Evolutionary conservation across 2,329 filamentous ascomycete species (phyloP).

Genomic region (Cladorrhinum sp.): DNA sequence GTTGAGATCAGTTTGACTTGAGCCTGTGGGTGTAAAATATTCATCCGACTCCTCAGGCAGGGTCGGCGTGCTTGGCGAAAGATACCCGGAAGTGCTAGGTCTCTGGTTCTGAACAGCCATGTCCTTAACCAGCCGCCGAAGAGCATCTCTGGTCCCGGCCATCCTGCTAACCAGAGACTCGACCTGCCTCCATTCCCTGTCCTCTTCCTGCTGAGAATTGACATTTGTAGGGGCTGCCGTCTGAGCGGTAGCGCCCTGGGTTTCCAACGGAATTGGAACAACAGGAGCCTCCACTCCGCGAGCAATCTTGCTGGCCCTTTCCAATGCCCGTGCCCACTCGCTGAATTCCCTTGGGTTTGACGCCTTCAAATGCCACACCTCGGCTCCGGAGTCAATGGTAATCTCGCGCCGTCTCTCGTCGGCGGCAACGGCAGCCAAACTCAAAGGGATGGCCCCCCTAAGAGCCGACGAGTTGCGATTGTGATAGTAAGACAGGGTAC

Average conservation of each 20-base stretch:
- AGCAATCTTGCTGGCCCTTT: constrained; percentile 70
- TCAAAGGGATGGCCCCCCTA: constrained; percentile 87
- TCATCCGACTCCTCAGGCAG: constrained; percentile 51
- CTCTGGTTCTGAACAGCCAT: constrained; percentile 57
- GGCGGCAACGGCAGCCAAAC: constrained; percentile 83
- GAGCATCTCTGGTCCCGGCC: constrained; percentile 82
- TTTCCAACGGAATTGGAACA: constrained; percentile 26
- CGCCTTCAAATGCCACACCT: constrained; percentile 92
- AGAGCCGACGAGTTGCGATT: constrained; percentile 90
- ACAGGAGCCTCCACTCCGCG: constrained; percentile 47
- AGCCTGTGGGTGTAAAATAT: constrained; percentile 45
- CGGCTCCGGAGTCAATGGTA: constrained; percentile 92
- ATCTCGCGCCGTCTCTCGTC: constrained; percentile 88
- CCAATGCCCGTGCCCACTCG: constrained; percentile 81
- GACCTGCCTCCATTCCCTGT: constrained; percentile 82
- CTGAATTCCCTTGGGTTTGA: constrained; percentile 79
- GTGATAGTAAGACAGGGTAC: constrained; percentile 93
- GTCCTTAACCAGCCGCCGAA: constrained; percentile 81
- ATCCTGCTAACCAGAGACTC: constrained; percentile 83
- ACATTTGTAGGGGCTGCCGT: constrained; percentile 28
- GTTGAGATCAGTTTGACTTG: neutral
- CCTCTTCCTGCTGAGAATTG: constrained; percentile 53
- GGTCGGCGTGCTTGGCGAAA: constrained; percentile 41
- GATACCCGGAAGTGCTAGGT: constrained; percentile 33
- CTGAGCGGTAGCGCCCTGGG: constrained; percentile 9